A percentile compares a stretch with the other conserved stretches of the same genome.
These are phyloP conservation scores for Nephelium lappaceum DNA, from an alignment of 345 rosid species.

Conservation along the genomic window DNA sequence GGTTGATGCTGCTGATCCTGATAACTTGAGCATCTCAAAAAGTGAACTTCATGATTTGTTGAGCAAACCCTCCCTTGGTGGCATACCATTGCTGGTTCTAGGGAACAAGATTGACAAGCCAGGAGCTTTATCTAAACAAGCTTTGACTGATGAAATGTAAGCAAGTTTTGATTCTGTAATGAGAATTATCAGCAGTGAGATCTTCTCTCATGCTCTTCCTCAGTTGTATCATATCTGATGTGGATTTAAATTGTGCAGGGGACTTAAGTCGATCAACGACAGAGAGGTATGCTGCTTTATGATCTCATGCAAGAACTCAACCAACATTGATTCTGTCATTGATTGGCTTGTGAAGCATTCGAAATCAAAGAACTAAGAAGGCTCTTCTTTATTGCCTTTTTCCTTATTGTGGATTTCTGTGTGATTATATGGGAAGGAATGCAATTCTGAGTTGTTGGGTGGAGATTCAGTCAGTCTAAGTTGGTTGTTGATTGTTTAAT, in stretches of 20 bases:
- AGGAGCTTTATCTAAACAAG: constrained; percentile 83
- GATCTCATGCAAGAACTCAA: constrained; percentile 96
- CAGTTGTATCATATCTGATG: not conserved
- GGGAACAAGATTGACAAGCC: constrained; percentile 94
- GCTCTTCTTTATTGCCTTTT: not conserved
- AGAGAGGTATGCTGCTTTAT: constrained; percentile 93
- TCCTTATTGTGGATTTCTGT: constrained; percentile 27
- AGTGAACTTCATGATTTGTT: constrained; percentile 89
- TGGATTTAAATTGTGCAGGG: constrained; percentile 43
- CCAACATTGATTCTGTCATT: constrained; percentile 82
- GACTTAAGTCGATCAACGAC: constrained; percentile 63
- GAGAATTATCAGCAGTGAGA: not conserved
- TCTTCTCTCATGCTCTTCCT: not conserved
- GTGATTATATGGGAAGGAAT: constrained; percentile 23
- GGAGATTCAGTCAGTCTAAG: constrained; percentile 7
- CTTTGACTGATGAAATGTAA: constrained; percentile 83
- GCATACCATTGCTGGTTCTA: constrained; percentile 81
- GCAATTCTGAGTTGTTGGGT: constrained; percentile 12
- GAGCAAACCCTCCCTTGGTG: constrained; percentile 73
- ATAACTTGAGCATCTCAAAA: constrained; percentile 73
- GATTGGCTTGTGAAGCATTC: constrained; percentile 97
- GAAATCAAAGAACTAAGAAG: constrained; percentile 55
- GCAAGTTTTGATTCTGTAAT: constrained; percentile 18
- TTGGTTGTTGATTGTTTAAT: constrained; percentile 19
- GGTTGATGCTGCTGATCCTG: constrained; percentile 92